Percentiles rank a stretch among this genome's conserved stretches.
phyloP scores from a whole-genome alignment of 2,329 filamentous ascomycete species.

The Colletotrichum cuscutae region DNA sequence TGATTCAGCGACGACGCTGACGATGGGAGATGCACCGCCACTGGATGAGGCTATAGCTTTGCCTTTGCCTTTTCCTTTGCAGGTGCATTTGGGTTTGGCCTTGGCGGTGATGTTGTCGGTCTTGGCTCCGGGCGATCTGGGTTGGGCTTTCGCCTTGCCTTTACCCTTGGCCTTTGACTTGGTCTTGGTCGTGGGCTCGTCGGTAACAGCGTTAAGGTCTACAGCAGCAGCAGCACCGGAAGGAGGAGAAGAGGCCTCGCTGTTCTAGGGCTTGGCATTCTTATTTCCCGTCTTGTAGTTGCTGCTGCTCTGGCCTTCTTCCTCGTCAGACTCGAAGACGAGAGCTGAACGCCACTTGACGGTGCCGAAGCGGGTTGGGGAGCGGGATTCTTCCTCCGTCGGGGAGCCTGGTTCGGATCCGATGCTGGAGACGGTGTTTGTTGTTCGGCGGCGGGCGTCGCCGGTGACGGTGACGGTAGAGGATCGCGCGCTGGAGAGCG shows the following conservation, averaged over 20 bases:
- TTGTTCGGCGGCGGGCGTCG: not conserved
- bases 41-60: not conserved
- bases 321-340: conserved; percentile 5
- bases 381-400: not conserved
- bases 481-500: not conserved
- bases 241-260: not conserved
- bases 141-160: not conserved
- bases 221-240: not conserved
- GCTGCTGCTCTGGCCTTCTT: not conserved
- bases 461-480: not conserved
- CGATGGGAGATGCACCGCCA: not conserved
- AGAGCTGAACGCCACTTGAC: not conserved
- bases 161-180: not conserved
- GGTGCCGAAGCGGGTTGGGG: not conserved
- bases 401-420: not conserved
- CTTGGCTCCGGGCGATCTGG: not conserved
- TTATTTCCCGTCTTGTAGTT: conserved; percentile 9
- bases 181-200: not conserved
- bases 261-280: conserved; percentile 23
- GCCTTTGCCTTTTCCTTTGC: not conserved
- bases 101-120: not conserved
- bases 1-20: not conserved
- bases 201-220: not conserved
- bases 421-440: not conserved
- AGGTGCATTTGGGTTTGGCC: not conserved